A percentile compares a stretch with the other conserved stretches of the same genome.
Conservation (phyloP, 768 basidiomycete species). For the Candolleomyces eurysporus region DNA sequence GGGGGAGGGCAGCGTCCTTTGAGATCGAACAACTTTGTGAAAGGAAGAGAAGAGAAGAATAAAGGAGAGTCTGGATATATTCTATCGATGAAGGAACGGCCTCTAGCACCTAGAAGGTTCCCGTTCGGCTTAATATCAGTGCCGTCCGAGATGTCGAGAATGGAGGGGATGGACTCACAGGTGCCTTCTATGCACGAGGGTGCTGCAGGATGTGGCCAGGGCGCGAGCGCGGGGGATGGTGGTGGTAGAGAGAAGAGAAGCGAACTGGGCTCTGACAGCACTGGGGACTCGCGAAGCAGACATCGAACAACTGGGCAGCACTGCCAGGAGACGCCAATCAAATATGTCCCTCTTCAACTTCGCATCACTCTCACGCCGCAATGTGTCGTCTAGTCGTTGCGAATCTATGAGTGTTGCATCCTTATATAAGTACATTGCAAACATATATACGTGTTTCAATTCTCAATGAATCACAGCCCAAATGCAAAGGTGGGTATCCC, state of each 20-base stretch:
- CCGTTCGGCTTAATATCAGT: no score
- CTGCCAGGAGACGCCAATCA: slow-evolving; percentile 9
- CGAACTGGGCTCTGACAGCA: slow-evolving; percentile 8
- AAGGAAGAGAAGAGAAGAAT: slow-evolving; percentile 7
- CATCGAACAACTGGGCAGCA: background rate
- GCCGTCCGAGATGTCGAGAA: background rate
- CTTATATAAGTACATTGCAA: background rate
- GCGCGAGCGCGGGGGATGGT: slow-evolving; percentile 1
- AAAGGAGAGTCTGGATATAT: slow-evolving; percentile 4
- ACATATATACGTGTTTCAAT: background rate
- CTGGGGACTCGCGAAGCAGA: background rate
- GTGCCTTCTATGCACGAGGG: background rate
- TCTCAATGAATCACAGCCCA: slow-evolving; percentile 45
- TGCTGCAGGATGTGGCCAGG: background rate
- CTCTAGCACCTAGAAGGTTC: slow-evolving; percentile 1
- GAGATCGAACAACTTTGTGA: slow-evolving; percentile 4
- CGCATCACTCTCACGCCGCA: slow-evolving; percentile 3
- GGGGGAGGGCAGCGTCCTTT: background rate
- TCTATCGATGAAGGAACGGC: background rate
- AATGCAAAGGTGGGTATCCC: slow-evolving; percentile 68
- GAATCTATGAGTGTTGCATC: background rate
- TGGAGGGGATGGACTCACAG: background rate
- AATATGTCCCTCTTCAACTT: background rate
- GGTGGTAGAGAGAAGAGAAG: slow-evolving; percentile 9
- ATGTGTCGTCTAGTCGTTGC: slow-evolving; percentile 1